These are phyloP conservation scores for Botryotinia calthae DNA, from an alignment of 2,329 filamentous ascomycete species.

Conservation along the genomic window DNA sequence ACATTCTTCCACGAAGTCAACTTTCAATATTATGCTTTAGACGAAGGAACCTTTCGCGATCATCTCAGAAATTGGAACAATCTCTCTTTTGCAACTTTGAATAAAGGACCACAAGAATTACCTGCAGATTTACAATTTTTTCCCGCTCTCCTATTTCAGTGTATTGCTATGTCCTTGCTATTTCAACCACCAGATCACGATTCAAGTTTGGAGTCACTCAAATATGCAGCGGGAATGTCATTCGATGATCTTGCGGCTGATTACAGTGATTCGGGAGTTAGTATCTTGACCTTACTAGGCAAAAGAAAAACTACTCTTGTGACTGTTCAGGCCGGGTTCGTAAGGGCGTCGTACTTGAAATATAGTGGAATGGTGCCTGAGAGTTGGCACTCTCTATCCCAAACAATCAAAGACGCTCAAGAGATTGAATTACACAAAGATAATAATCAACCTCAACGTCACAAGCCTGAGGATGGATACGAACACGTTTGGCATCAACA, in stretches of 20 bases:
- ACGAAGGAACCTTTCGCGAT: constrained; percentile 50
- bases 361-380: constrained; percentile 59
- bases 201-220: constrained; percentile 52
- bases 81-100: constrained; percentile 51
- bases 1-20: constrained; percentile 59
- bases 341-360: constrained; percentile 56
- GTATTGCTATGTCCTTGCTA: constrained; percentile 54
- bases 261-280: constrained; percentile 57
- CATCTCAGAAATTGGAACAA: constrained; percentile 55
- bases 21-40: constrained; percentile 56
- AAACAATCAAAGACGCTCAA: constrained; percentile 59
- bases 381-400: constrained; percentile 46
- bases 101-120: constrained; percentile 50
- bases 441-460: constrained; percentile 45
- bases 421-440: constrained; percentile 59
- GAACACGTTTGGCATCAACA: constrained; percentile 60
- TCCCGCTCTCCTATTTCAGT: constrained; percentile 59
- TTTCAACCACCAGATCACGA: constrained; percentile 50
- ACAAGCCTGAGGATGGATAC: constrained; percentile 48
- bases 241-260: constrained; percentile 60
- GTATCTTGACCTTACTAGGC: constrained; percentile 53
- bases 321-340: constrained; percentile 56
- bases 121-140: constrained; percentile 53
- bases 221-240: constrained; percentile 57
- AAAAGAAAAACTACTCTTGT: constrained; percentile 56